Conservation (phyloP, 148 eudicot genomes). For the Dianthus caryophyllus region DNA sequence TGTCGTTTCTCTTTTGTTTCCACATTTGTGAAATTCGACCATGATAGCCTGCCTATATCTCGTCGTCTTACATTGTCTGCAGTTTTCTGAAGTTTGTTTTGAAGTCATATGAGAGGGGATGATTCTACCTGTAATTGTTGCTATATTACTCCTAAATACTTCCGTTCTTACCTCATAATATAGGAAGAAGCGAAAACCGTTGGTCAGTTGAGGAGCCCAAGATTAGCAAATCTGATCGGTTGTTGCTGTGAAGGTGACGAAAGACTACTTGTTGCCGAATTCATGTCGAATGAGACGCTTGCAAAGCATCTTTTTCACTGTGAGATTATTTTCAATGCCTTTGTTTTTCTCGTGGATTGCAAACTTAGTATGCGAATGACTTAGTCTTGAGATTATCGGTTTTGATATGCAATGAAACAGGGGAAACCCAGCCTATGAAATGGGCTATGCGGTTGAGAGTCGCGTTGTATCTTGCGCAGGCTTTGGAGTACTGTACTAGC, state of each 20-base stretch:
- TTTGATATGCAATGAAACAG: slow-evolving; percentile 35
- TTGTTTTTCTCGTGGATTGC: background rate
- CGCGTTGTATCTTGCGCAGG: slow-evolving; percentile 84
- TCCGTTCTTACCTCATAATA: background rate
- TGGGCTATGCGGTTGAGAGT: slow-evolving; percentile 98
- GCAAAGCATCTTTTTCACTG: slow-evolving; percentile 93
- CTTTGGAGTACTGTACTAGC: slow-evolving; percentile 85
- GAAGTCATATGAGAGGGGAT: too few species aligned
- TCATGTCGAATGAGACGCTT: slow-evolving; percentile 93
- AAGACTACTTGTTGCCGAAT: slow-evolving; percentile 90
- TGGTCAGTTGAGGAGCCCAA: slow-evolving; percentile 78
- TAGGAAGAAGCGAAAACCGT: slow-evolving; percentile 95
- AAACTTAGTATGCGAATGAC: background rate
- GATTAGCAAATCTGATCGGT: slow-evolving; percentile 82
- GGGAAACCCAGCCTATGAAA: slow-evolving; percentile 92
- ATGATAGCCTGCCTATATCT: background rate
- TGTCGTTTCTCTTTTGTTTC: background rate
- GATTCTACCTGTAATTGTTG: background rate
- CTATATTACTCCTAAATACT: slow-evolving; percentile 4
- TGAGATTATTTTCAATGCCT: slow-evolving; percentile 35
- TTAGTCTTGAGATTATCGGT: background rate
- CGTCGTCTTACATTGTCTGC: too few species aligned
- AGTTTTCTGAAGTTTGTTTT: too few species aligned
- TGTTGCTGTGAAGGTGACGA: slow-evolving; percentile 90
- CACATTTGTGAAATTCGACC: background rate